Evolutionary conservation across 1,139 yeast genomes (phyloP), one percentile per base, ranked within the genome.

Genomic region (Pichia sp.): DNA sequence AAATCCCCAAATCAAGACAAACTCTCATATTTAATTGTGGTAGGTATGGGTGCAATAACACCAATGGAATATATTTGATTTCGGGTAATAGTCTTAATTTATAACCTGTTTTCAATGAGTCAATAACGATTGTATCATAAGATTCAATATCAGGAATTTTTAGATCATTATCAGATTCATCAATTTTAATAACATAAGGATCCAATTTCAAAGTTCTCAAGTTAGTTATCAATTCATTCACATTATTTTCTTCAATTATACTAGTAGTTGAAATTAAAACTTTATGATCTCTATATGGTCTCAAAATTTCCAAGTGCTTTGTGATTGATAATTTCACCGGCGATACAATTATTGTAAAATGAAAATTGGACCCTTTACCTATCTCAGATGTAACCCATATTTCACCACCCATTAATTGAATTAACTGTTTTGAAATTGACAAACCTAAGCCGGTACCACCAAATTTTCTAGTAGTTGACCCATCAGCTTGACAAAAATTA

Each of bases 371-470:
- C 1, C 95, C 95, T 56, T 76, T 71, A n/a, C 94, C 94, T 60
- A 82, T 84, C 48, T 77, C 77, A 1, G 92, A 84, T 30, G 85
- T 79, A 37, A 86, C 95, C 95, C 95, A 85, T 53, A 86, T 86
- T 55, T 85, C 90, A 59, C 85, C 96, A 41, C 95, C 95, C 95
- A 87, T 86, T 52, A 87, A 73, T 60, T 85, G 90, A 62, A 87
- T 86, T 58, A 87, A 74, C 59, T 87, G 88, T 64, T 85, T 85
- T 8, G 95, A 87, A 65, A 87, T 87, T 2, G 95, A 85, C 50
- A 87, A 73, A 25, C 96, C 96, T 45, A 87, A 72, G 52, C 92
- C 92, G 11, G 95, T 87, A 64, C 96, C 96, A 62, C 96, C 96
- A 64, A 87, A 87, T 65, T 85, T 85, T 63, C 96, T 77, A 1